Conservation (phyloP, 208 protist species). For the Leishmania arabica region DNA sequence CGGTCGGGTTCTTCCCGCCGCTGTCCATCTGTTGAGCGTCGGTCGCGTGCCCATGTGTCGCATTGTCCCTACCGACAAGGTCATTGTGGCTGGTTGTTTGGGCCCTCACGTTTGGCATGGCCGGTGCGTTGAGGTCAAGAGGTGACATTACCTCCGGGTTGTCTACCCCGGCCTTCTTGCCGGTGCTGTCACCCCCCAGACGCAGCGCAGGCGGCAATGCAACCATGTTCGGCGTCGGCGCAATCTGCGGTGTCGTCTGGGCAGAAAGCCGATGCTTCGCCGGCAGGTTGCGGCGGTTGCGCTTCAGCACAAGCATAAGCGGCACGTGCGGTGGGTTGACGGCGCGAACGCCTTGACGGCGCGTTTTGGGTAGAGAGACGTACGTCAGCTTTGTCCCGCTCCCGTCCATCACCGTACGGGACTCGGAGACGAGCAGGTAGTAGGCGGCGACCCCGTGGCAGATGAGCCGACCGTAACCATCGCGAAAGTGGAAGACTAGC, state of each 20-base stretch:
- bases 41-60: background rate
- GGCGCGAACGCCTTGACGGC: conserved; percentile 32
- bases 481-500: conserved; percentile 75
- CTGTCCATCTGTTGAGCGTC: background rate
- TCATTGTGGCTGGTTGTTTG: background rate
- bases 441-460: conserved; percentile 87
- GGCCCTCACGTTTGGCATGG: conserved; percentile 3
- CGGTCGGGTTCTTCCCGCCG: conserved; percentile 34
- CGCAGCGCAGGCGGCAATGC: conserved; percentile 4
- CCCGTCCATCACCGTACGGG: conserved; percentile 45
- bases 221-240: conserved; percentile 20
- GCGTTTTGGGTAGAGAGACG: conserved; percentile 63
- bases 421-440: conserved; percentile 78
- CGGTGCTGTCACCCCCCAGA: background rate
- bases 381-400: conserved; percentile 65
- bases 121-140: conserved; percentile 32
- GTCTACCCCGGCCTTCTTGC: background rate
- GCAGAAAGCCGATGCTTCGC: conserved; percentile 44
- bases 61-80: background rate
- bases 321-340: conserved; percentile 57
- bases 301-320: conserved; percentile 59
- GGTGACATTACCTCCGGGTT: conserved; percentile 44
- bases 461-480: conserved; percentile 86
- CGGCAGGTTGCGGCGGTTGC: conserved; percentile 52
- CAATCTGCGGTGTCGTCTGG: conserved; percentile 46